A percentile compares a stretch with the other conserved stretches of the same genome.
Evolutionary conservation across 192 early-diverging fungal species (phyloP).

Genomic region (Spizellomyces punctatus): DNA sequence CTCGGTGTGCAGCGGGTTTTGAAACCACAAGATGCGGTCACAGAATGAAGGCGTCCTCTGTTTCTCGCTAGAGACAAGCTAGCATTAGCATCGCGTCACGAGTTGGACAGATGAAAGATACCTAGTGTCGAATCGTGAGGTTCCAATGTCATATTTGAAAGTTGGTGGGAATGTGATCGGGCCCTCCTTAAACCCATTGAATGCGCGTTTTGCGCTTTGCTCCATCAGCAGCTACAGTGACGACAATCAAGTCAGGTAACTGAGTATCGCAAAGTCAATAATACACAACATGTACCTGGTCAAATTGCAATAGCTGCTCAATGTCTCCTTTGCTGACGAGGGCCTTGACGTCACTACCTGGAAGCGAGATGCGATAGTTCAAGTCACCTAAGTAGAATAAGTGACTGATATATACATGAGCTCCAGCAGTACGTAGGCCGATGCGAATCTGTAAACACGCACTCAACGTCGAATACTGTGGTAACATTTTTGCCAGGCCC

Average conservation of each 20-base stretch:
- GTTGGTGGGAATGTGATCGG: slow-evolving; percentile 80
- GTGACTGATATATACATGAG: slow-evolving; percentile 47
- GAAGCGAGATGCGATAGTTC: slow-evolving; percentile 84
- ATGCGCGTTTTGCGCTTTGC: slow-evolving; percentile 65
- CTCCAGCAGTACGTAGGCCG: no score
- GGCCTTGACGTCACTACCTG: slow-evolving; percentile 63
- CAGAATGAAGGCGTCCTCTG: slow-evolving; percentile 87
- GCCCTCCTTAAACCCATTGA: slow-evolving; percentile 85
- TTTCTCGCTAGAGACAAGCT: slow-evolving; percentile 61
- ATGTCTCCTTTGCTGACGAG: slow-evolving; percentile 59
- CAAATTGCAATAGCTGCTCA: slow-evolving; percentile 69
- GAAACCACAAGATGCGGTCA: slow-evolving; percentile 87
- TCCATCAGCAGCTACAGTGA: slow-evolving; percentile 61
- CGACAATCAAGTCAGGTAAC: not conserved
- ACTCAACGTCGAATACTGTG: no score
- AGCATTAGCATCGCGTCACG: not conserved
- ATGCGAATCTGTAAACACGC: no score
- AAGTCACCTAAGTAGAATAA: slow-evolving; percentile 93
- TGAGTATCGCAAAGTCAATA: not conserved
- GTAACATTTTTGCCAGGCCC: not conserved
- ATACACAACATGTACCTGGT: slow-evolving; percentile 62
- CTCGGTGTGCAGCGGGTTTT: slow-evolving; percentile 51
- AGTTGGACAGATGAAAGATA: slow-evolving; percentile 14
- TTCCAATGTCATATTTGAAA: slow-evolving; percentile 92
- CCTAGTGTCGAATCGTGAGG: slow-evolving; percentile 77